Evolutionary conservation across 2,329 filamentous ascomycete species (phyloP), one percentile per base, ranked within the genome.

Genomic region (Aspergillus costaricaensis): DNA sequence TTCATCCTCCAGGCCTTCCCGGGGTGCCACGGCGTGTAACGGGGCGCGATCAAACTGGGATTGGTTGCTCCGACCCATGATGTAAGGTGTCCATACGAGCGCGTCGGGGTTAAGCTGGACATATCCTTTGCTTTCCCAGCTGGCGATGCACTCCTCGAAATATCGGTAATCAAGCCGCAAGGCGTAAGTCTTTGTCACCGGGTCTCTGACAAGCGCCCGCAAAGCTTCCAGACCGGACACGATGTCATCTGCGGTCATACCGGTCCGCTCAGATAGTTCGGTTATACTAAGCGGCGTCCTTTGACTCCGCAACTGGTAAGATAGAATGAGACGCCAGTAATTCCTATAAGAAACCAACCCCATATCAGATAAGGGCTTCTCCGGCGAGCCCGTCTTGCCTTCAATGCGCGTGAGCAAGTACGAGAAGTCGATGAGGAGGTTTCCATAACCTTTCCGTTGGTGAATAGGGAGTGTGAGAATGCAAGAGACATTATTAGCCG

Each of bases 281-380:
- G 80, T 77, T 50, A 88, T 85, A 55, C 84, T 81, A 70, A 86
- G 65, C 14, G 85, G 81, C 1, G 77, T 76, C 61, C 84, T 86
- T 63, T 86, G 83, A 50, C 88, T 78, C 39, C 93, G 81, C 6
- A 99, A 83, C 67, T 96, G 91, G 63, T 91, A 89, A 72, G 93
- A 97, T 57, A 99, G 81, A 2, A 96, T 84, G 9, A 96, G 81
- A 19, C 95, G 89, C 95, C 95, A 99, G 76, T 99, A 99, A 70
- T 96, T 97, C 48, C 95, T 88, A 74, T 99, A 99, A 2, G 94
- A 98, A 4, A 98, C 94, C 41, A 99, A 79, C 3, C 95, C 95
- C 92, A 99, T 97, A 72, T 99, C 95, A 0, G 95, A 98, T 3
- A 99, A 83, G 0, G 95, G 95, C 76, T 99, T 99, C 75, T 99